Percentiles rank a stretch among this genome's conserved stretches.
These are phyloP conservation scores for Sporisorium exsertum DNA, from an alignment of 1,284 basidiomycete genomes.

Conservation along the genomic window DNA sequence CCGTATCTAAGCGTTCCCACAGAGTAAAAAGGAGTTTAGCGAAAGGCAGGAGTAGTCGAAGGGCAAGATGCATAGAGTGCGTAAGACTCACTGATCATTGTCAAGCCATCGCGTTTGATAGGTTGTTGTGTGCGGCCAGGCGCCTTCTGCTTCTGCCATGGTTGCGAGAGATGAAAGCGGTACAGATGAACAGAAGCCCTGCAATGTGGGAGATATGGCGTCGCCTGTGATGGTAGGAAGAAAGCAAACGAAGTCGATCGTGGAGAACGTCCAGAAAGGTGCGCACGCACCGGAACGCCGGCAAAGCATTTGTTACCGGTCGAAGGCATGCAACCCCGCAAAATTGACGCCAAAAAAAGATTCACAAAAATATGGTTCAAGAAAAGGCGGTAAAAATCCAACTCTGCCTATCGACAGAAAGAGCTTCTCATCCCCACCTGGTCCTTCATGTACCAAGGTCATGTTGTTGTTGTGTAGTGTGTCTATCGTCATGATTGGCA, in stretches of 20 bases:
- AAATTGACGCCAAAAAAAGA: neutral
- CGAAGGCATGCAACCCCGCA: too few species aligned
- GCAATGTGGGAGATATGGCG: conserved; percentile 2
- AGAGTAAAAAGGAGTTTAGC: neutral
- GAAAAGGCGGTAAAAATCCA: neutral
- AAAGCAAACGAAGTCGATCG: too few species aligned
- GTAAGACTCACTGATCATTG: conserved; percentile 49
- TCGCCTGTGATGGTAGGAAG: neutral
- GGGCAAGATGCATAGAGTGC: neutral
- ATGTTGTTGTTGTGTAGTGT: neutral
- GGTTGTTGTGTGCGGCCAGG: conserved; percentile 29
- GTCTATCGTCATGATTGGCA: neutral
- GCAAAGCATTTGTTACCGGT: too few species aligned
- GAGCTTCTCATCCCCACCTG: neutral
- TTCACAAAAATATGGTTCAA: neutral
- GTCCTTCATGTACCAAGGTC: neutral
- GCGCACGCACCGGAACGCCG: neutral
- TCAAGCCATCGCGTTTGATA: conserved; percentile 57
- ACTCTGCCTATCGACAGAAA: neutral
- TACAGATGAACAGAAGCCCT: neutral
- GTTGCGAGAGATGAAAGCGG: neutral
- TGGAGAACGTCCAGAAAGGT: neutral
- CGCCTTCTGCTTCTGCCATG: conserved; percentile 30
- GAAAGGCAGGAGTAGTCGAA: neutral
- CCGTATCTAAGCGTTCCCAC: conserved; percentile 37